Base-by-base conservation (phyloP, 176 grass and related monocot species). In the Triticum turgidum region DNA sequence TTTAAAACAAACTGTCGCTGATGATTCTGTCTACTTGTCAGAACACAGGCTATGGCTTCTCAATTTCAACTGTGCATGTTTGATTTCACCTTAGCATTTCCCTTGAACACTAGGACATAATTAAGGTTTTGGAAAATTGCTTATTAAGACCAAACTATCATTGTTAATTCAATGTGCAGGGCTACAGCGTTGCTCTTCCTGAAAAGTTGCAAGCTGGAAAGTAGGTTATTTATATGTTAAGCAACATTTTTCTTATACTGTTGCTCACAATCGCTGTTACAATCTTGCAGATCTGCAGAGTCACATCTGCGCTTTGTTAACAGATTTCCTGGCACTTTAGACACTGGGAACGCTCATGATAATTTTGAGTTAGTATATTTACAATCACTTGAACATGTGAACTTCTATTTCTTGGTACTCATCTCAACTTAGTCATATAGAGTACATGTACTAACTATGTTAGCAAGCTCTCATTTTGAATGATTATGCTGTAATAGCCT, bases 171-270 rank as follows among this genome's bases (percentile, higher is more conserved):
- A 65, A 51, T 69, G 66, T 65, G 77, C 91, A 95, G 83, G 90
- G 93, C 17, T 98, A 94, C 86, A 94, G 93, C 56, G 91, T 66
- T 74, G 76, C 94, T 82, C 91, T 98, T 66, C 96, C 96, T 18
- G 96, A 98, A 85, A 98, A 94, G 83, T 86, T 98, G 86, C 96
- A 95, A 37, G 94, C 88, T 83, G 96, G 93, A 80, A 98, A 95
- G 77, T 98, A 88, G 14, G 84, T 6, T 68, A 35, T 82, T 68
- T 73, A 49, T 58, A 80, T 51, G 81, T 30, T 42, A 49, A 49
- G 49, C 38, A n/a, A 58, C 29, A 52, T 69, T 81, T 64, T 41
- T 24, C 2, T 47, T 67, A 51, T 79, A 24, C 77, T 7, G 70
- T 45, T 17, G 68, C 61, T 88, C 67, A 86, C 25, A 86, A 66